Evolutionary conservation across 1,284 basidiomycete species (phyloP).

Genomic region (Thecaphora frezii): DNA sequence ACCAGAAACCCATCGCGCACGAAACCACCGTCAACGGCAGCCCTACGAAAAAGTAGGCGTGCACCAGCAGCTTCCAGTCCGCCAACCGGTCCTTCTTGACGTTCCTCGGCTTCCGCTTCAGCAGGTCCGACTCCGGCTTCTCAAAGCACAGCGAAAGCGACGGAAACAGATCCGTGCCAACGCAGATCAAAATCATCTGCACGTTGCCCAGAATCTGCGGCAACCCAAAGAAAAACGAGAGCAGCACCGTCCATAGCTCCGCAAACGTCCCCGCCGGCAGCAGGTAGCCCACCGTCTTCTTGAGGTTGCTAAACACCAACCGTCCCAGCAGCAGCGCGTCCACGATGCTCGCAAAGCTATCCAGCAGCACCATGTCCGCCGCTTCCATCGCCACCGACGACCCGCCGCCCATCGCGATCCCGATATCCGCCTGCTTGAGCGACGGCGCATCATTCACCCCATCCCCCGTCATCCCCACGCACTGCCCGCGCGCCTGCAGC

Average conservation of each 20-base stretch:
- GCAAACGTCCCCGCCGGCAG: slow-evolving; percentile 64
- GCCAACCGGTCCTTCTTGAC: slow-evolving; percentile 64
- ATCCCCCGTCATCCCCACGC: slow-evolving; percentile 69
- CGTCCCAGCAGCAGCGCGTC: slow-evolving; percentile 61
- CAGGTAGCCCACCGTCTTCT: slow-evolving; percentile 61
- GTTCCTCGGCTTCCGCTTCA: slow-evolving; percentile 63
- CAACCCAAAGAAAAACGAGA: slow-evolving; percentile 64
- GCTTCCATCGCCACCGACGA: slow-evolving; percentile 60
- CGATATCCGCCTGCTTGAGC: slow-evolving; percentile 62
- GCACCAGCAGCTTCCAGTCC: slow-evolving; percentile 66
- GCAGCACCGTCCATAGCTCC: slow-evolving; percentile 71
- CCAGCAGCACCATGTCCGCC: slow-evolving; percentile 51
- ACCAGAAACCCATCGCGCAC: slow-evolving; percentile 63
- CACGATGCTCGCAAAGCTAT: slow-evolving; percentile 44
- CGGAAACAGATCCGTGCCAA: slow-evolving; percentile 62
- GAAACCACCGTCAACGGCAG: slow-evolving; percentile 66
- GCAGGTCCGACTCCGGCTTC: slow-evolving; percentile 65
- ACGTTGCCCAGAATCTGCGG: slow-evolving; percentile 65
- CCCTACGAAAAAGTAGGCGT: slow-evolving; percentile 70
- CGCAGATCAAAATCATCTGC: slow-evolving; percentile 62
- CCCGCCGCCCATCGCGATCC: slow-evolving; percentile 63
- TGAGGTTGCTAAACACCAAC: slow-evolving; percentile 71
- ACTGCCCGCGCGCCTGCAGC: slow-evolving; percentile 65
- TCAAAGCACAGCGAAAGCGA: slow-evolving; percentile 67
- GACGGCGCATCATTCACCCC: slow-evolving; percentile 72